phyloP scores from a whole-genome alignment of 2,329 filamentous ascomycete genomes.

The Exophiala sp. region DNA sequence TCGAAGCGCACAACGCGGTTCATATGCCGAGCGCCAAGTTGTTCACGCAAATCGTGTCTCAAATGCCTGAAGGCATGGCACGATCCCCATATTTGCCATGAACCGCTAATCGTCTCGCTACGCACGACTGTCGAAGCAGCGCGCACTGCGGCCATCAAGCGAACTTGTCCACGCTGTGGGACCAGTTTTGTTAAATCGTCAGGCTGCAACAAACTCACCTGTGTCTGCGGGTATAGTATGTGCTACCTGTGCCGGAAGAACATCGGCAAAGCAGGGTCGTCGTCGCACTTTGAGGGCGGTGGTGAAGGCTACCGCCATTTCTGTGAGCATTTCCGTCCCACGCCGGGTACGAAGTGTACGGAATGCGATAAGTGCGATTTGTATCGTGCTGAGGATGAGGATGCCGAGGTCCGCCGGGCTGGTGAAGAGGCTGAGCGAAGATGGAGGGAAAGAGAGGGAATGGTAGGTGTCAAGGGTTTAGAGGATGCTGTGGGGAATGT shows the following conservation, averaged over 20 bases:
- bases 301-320: constrained; percentile 83
- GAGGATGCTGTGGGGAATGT: constrained; percentile 25
- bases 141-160: constrained; percentile 88
- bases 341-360: constrained; percentile 66
- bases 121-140: constrained; percentile 87
- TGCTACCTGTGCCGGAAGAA: constrained; percentile 85
- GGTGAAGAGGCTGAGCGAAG: constrained; percentile 64
- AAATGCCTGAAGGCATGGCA: constrained; percentile 76
- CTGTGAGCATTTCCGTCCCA: constrained; percentile 86
- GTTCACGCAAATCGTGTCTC: constrained; percentile 68
- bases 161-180: constrained; percentile 85
- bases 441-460: constrained; percentile 62
- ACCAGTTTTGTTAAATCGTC: constrained; percentile 87
- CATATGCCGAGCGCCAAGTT: constrained; percentile 64
- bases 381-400: constrained; percentile 65
- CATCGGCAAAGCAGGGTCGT: constrained; percentile 25
- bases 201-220: constrained; percentile 96
- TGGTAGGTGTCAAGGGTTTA: constrained; percentile 26
- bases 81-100: constrained; percentile 86
- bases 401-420: constrained; percentile 61
- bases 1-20: constrained; percentile 71
- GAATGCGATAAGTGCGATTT: constrained; percentile 79
- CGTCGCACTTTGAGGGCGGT: constrained; percentile 21
- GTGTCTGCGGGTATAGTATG: constrained; percentile 94
- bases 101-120: constrained; percentile 71